Conservation (phyloP, 2,329 filamentous ascomycete genomes). For the Chaetomium strumarium region DNA sequence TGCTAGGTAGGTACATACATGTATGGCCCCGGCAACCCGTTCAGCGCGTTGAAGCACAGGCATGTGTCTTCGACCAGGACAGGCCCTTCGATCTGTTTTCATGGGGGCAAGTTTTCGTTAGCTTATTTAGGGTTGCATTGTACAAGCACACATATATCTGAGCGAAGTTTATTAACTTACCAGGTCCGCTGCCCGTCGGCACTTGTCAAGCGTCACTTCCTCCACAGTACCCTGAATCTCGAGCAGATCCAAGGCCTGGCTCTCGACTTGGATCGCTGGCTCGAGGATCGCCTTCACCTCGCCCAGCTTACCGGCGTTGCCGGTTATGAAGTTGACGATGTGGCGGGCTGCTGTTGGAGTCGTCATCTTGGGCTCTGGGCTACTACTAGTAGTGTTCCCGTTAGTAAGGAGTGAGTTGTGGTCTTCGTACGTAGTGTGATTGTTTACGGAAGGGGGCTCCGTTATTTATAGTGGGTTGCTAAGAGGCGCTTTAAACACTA, state of each 20-base stretch:
- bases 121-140: background rate
- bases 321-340: conserved; percentile 84
- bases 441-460: background rate
- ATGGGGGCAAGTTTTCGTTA: conserved; percentile 6
- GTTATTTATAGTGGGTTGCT: no score
- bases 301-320: conserved; percentile 87
- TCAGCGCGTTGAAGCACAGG: conserved; percentile 83
- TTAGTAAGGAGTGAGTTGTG: background rate
- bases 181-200: conserved; percentile 68
- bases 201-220: conserved; percentile 86
- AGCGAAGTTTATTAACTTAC: conserved; percentile 51
- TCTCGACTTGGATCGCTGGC: conserved; percentile 65
- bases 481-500: no score
- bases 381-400: no score
- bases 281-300: conserved; percentile 87
- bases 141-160: no score
- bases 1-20: no score
- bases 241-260: conserved; percentile 69
- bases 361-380: conserved; percentile 33
- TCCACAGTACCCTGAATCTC: conserved; percentile 92
- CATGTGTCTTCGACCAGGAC: conserved; percentile 96
- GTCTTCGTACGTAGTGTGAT: background rate
- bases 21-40: conserved; percentile 90
- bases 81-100: conserved; percentile 67
- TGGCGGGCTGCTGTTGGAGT: conserved; percentile 25